phyloP scores from a whole-genome alignment of 305 asterid genomes.

The Coffea humblotiana region DNA sequence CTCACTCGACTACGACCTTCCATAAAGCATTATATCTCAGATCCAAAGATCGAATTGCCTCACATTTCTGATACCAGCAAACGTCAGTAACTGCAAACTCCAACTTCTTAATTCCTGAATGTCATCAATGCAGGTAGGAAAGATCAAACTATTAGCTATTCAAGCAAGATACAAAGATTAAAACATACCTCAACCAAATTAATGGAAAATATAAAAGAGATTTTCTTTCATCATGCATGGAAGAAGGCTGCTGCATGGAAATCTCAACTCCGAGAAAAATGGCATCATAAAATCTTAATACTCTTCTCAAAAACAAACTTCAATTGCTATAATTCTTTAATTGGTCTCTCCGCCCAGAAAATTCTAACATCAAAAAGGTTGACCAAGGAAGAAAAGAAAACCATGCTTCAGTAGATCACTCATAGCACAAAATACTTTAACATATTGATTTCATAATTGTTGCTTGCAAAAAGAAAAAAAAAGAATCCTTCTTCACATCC shows the following conservation, averaged over 20 bases:
- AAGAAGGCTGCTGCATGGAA: neutral
- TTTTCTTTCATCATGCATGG: neutral
- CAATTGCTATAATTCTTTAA: neutral
- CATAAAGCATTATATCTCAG: constrained; percentile 71
- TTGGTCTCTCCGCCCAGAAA: neutral
- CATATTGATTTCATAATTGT: neutral
- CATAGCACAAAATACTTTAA: neutral
- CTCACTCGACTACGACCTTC: constrained; percentile 66
- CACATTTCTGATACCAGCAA: constrained; percentile 62
- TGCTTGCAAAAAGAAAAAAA: neutral
- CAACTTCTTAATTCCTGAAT: constrained; percentile 59
- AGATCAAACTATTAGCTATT: neutral
- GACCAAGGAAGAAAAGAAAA: neutral
- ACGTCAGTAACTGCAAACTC: constrained; percentile 55
- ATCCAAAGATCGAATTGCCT: constrained; percentile 75
- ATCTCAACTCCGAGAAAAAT: neutral
- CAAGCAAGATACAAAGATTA: neutral
- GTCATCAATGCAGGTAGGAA: neutral
- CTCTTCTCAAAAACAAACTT: neutral
- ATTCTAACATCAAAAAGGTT: neutral
- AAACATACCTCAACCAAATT: neutral
- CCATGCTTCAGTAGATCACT: neutral
- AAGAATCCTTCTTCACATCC: neutral
- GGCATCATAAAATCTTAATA: neutral
- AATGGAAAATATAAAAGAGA: neutral